Conservation (phyloP, 345 rosid genomes). For the Eutrema yunnanense region DNA sequence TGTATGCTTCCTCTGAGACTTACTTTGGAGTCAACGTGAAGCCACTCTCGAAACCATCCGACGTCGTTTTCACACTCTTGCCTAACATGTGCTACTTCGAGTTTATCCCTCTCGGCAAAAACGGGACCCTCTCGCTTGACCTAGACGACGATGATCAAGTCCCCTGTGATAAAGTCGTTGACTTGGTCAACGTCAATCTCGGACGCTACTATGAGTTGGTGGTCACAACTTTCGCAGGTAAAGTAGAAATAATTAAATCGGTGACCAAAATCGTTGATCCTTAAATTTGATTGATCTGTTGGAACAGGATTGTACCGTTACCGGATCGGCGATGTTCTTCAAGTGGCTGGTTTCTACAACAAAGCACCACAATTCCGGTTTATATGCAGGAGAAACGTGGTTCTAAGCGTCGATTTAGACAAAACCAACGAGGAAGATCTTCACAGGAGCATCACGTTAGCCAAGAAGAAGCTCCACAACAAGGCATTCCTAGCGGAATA, state of each 20-base stretch:
- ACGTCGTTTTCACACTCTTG: constrained; percentile 83
- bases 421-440: constrained; percentile 94
- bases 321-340: constrained; percentile 84
- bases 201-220: constrained; percentile 76
- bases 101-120: constrained; percentile 60
- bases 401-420: constrained; percentile 79
- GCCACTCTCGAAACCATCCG: constrained; percentile 69
- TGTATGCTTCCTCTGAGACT: constrained; percentile 95
- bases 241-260: neutral
- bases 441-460: constrained; percentile 61
- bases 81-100: constrained; percentile 93
- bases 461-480: constrained; percentile 46
- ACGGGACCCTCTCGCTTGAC: constrained; percentile 39
- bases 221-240: constrained; percentile 71
- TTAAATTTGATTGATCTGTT: neutral
- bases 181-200: constrained; percentile 62
- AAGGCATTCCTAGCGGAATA: constrained; percentile 69
- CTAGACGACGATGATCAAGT: constrained; percentile 45
- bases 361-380: constrained; percentile 80
- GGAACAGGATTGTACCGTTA: constrained; percentile 58
- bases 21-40: constrained; percentile 78
- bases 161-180: constrained; percentile 34
- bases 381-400: constrained; percentile 72
- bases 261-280: no score
- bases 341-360: constrained; percentile 75